Evolutionary conservation across 805 yeast species (phyloP).

Genomic region (Hanseniaspora clermontiae): DNA sequence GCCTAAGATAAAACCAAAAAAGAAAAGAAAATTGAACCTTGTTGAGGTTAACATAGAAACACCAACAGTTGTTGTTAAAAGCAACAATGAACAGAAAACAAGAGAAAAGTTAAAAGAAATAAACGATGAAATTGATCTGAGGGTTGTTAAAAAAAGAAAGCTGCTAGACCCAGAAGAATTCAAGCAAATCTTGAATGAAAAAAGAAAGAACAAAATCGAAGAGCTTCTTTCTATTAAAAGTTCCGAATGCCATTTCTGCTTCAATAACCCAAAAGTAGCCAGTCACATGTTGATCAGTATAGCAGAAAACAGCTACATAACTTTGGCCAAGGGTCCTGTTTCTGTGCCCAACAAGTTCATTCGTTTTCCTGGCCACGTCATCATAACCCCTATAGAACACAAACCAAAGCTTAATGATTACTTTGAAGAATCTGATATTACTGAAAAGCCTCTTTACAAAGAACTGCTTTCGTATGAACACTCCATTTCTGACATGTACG

Average conservation of each 20-base stretch:
- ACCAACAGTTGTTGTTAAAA: conserved; percentile 2
- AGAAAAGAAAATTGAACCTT: conserved; percentile 5
- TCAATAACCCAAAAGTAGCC: conserved; percentile 64
- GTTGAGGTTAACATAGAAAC: conserved; percentile 8
- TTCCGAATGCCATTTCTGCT: conserved; percentile 64
- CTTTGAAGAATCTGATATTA: conserved; percentile 20
- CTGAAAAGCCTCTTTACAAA: conserved; percentile 16
- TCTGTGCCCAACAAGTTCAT: conserved; percentile 38
- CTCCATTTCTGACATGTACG: conserved; percentile 37
- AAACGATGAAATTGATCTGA: conserved; percentile 13
- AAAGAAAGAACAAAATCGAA: conserved; percentile 19
- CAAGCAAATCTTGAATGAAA: neutral
- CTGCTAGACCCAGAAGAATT: neutral
- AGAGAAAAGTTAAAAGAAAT: conserved; percentile 8
- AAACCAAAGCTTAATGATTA: conserved; percentile 33
- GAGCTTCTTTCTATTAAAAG: conserved; percentile 40
- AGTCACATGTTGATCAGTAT: conserved; percentile 72
- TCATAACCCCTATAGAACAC: conserved; percentile 71
- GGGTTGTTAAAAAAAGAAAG: neutral
- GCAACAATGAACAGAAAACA: conserved; percentile 2
- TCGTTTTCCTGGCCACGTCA: conserved; percentile 66
- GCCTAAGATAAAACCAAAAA: neutral
- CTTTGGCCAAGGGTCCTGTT: conserved; percentile 80
- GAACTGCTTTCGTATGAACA: conserved; percentile 40
- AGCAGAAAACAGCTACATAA: conserved; percentile 51